Evolutionary conservation across 2,329 filamentous ascomycete species (phyloP), one percentile per base, ranked within the genome.

Genomic region (Phyllosticta citriasiana): DNA sequence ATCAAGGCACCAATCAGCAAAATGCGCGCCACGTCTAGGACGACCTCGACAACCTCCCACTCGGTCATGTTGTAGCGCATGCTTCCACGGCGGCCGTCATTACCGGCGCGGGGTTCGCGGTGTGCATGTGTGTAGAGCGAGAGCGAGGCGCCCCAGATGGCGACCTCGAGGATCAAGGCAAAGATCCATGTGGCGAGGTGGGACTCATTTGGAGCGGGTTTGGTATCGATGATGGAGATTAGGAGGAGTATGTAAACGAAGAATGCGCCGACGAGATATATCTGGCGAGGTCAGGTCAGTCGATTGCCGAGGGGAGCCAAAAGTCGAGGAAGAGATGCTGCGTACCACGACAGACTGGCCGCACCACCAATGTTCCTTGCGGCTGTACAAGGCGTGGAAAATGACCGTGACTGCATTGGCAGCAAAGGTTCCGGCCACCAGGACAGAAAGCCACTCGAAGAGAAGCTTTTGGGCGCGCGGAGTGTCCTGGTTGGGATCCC

Each of bases 161-260:
- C 77, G 25, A 87, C 67, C 73, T 99, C 94, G 64, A 91, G 81
- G 26, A 83, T 73, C n/a, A 91, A 72, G 26, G 87, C 87, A 53
- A 91, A 75, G 52, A 81, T 72, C 94, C 94, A 99, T 67, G 90
- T 86, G 55, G 88, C 75, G 61, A 93, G 82, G 74, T 97, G 91
- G 59, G 89, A 86, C 55, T 86, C 78, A 57, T 87, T 92, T 0
- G 94, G 94, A 12, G 89, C 89, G 35, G 90, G 86, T 64, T 84
- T 85, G 70, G 88, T 88, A 73, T 97, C 92, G 68, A 96, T 81
- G 62, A 97, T 82, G 30, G 91, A 91, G 69, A 97, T 88, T 66
- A 95, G 82, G 66, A 96, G 83, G 66, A 96, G 86, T 57, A 89
- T 82, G 77, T 95, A 94, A 65, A 94, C 85, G 79, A 96, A 96